Conservation (phyloP, 2,329 filamentous ascomycete species). For the Cylindrodendrum hubeiense region DNA sequence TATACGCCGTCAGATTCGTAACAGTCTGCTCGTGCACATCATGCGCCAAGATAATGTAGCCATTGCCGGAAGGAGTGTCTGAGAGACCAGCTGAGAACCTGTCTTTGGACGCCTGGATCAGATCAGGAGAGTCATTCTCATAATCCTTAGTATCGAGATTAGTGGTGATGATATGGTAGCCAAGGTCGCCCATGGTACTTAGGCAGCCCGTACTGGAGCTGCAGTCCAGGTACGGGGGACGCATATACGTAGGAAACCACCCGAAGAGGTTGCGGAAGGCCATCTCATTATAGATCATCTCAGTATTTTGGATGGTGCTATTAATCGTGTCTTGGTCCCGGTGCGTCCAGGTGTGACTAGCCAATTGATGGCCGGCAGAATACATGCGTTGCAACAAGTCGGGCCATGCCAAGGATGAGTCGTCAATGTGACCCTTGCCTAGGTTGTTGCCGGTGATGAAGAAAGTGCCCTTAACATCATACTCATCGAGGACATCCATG, state of each 20-base stretch:
- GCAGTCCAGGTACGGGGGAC: conserved; percentile 60
- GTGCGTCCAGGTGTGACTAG: conserved; percentile 62
- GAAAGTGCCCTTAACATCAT: conserved; percentile 53
- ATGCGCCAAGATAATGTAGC: conserved; percentile 66
- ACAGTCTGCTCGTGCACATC: conserved; percentile 64
- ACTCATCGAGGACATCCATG: conserved; percentile 52
- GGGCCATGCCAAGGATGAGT: conserved; percentile 48
- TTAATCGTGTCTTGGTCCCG: conserved; percentile 54
- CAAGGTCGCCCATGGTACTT: conserved; percentile 52
- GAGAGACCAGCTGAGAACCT: conserved; percentile 53
- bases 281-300: conserved; percentile 61
- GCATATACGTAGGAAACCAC: conserved; percentile 58
- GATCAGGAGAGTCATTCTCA: conserved; percentile 61
- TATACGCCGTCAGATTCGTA: conserved; percentile 55
- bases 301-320: conserved; percentile 48
- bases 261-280: conserved; percentile 57
- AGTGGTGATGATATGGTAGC: conserved; percentile 69
- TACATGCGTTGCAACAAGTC: conserved; percentile 56
- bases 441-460: conserved; percentile 58
- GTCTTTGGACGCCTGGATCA: conserved; percentile 61
- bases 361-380: conserved; percentile 59
- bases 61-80: conserved; percentile 37
- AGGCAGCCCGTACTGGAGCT: conserved; percentile 53
- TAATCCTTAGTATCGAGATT: conserved; percentile 74
- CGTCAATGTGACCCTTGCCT: conserved; percentile 57